phyloP scores from a whole-genome alignment of 345 rosid genomes.

The Lenwebbia sp. region DNA sequence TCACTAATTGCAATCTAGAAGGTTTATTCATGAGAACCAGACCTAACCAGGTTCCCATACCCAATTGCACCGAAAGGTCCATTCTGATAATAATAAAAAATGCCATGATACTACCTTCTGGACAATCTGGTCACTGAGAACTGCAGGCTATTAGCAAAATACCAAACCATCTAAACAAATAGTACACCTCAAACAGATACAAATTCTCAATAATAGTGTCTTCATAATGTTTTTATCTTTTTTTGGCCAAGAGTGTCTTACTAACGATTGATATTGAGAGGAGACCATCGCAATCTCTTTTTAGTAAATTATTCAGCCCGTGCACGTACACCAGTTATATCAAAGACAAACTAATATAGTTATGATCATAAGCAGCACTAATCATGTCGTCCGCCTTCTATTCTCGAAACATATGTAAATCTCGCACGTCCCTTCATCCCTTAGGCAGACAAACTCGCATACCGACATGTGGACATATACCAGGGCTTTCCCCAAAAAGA shows the following conservation, averaged over 20 bases:
- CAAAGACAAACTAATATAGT: background rate
- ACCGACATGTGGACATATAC: background rate
- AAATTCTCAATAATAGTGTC: background rate
- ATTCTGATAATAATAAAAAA: no score
- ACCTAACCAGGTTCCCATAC: background rate
- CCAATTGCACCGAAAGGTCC: background rate
- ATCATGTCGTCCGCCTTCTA: background rate
- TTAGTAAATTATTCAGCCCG: background rate
- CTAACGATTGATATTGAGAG: background rate
- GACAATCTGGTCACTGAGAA: no score
- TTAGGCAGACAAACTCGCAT: background rate
- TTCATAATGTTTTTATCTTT: no score
- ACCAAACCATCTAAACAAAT: background rate
- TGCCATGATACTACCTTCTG: no score
- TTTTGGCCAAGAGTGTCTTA: background rate
- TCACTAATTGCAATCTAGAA: background rate
- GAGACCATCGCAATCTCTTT: background rate
- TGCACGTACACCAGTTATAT: background rate
- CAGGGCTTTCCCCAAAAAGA: background rate
- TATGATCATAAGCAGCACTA: background rate
- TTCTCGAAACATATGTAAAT: background rate
- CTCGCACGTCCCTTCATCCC: background rate
- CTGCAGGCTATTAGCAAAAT: background rate
- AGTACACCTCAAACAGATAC: background rate
- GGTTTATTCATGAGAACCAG: background rate